These are phyloP conservation scores for Herpetospermum pedunculosum DNA, from an alignment of 306 rosid genomes.

Conservation along the genomic window DNA sequence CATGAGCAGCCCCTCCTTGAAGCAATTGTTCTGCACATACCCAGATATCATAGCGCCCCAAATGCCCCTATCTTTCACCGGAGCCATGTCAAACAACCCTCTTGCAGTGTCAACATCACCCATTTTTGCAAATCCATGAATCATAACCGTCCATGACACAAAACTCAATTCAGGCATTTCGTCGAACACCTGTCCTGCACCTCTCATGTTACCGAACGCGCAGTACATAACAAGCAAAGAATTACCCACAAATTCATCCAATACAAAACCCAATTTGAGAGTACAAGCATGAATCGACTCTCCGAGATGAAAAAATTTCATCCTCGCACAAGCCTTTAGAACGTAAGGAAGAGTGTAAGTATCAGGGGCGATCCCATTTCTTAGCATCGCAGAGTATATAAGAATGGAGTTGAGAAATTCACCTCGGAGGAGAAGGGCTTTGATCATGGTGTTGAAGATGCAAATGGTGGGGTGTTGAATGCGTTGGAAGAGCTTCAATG, in stretches of 20 bases:
- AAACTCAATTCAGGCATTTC: conserved; percentile 49
- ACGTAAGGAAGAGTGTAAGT: conserved; percentile 55
- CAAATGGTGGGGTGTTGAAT: conserved; percentile 54
- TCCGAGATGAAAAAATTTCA: conserved; percentile 20
- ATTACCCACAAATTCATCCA: conserved; percentile 53
- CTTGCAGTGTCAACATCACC: conserved; percentile 51
- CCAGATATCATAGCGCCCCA: conserved; percentile 94
- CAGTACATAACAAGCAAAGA: conserved; percentile 38
- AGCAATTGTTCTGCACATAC: conserved; percentile 58
- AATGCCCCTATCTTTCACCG: conserved; percentile 52
- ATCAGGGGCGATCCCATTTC: conserved; percentile 32
- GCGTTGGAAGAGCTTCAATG: conserved; percentile 40
- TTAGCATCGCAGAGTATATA: conserved; percentile 28
- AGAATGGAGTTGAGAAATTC: conserved; percentile 20
- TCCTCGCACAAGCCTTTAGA: conserved; percentile 41
- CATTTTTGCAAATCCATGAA: conserved; percentile 50
- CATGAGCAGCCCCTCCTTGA: conserved; percentile 57
- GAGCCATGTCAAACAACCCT: conserved; percentile 57
- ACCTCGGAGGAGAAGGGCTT: conserved; percentile 26
- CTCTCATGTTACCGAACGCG: conserved; percentile 25
- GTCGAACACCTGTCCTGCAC: conserved; percentile 50
- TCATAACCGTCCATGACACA: conserved; percentile 67
- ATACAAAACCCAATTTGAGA: conserved; percentile 40
- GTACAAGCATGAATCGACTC: conserved; percentile 40
- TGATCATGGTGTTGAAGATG: conserved; percentile 50